Evolutionary conservation across 2,329 filamentous ascomycete species (phyloP).

Genomic region (Periconia sp.): DNA sequence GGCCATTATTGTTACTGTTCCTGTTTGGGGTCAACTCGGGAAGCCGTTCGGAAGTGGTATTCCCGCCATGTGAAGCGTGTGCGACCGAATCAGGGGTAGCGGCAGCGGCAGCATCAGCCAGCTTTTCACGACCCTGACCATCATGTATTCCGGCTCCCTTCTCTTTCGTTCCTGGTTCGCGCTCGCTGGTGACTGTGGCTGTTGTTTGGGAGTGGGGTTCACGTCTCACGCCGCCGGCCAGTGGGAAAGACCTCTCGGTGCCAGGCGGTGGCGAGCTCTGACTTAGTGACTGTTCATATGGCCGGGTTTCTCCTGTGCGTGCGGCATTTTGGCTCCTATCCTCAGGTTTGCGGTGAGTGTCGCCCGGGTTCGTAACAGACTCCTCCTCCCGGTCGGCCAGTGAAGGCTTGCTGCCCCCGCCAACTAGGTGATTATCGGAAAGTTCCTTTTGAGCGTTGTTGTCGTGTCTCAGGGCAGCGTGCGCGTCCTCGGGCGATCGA

Average conservation of each 20-base stretch:
- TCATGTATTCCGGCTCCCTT: slow-evolving; percentile 15
- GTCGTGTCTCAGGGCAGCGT: slow-evolving; percentile 26
- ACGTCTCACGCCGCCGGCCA: slow-evolving; percentile 32
- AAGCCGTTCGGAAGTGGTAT: not conserved
- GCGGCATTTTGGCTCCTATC: slow-evolving; percentile 4
- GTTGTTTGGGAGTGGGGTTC: slow-evolving; percentile 11
- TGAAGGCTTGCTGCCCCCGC: slow-evolving; percentile 11
- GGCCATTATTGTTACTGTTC: slow-evolving; percentile 6
- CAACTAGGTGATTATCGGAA: slow-evolving; percentile 17
- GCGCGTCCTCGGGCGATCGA: slow-evolving; percentile 18
- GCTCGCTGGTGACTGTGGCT: slow-evolving; percentile 5
- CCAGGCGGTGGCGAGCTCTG: slow-evolving; percentile 21
- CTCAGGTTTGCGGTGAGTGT: slow-evolving; percentile 5
- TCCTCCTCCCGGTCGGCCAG: not conserved
- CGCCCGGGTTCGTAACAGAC: slow-evolving; percentile 11
- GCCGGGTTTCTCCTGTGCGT: slow-evolving; percentile 6
- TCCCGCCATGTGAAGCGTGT: slow-evolving; percentile 2
- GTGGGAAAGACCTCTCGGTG: slow-evolving; percentile 39
- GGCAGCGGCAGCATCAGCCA: slow-evolving; percentile 23
- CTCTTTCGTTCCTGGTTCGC: slow-evolving; percentile 22
- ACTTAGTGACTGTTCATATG: slow-evolving; percentile 2
- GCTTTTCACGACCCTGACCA: slow-evolving; percentile 22
- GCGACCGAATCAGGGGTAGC: slow-evolving; percentile 5
- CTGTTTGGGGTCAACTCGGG: not conserved
- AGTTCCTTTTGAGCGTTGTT: slow-evolving; percentile 14